These are phyloP conservation scores for Moesziomyces antarcticus DNA, from an alignment of 1,284 basidiomycete genomes.

Conservation along the genomic window DNA sequence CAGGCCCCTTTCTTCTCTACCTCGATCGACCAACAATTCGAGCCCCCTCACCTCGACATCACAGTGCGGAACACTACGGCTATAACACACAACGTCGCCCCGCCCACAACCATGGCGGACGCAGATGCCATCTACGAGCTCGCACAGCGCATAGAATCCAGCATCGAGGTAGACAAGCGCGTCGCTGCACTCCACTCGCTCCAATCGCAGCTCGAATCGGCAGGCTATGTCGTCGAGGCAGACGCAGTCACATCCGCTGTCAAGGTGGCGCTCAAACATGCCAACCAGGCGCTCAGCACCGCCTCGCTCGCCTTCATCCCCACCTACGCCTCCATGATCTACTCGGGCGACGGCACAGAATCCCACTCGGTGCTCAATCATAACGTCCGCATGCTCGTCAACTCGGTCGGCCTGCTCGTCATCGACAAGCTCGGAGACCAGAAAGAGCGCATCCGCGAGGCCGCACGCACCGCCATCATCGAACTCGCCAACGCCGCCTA, in stretches of 20 bases:
- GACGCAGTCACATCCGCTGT: slow-evolving; percentile 69
- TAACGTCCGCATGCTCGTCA: slow-evolving; percentile 64
- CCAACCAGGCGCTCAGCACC: slow-evolving; percentile 78
- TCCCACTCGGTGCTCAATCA: slow-evolving; percentile 35
- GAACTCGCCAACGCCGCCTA: slow-evolving; percentile 79
- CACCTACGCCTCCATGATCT: slow-evolving; percentile 51
- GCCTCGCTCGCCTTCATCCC: slow-evolving; percentile 64
- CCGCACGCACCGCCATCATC: slow-evolving; percentile 79
- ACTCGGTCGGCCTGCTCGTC: slow-evolving; percentile 78
- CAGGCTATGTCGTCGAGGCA: slow-evolving; percentile 46
- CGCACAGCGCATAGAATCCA: slow-evolving; percentile 40
- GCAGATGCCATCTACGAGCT: slow-evolving; percentile 46
- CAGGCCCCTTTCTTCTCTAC: neutral
- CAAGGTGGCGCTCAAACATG: slow-evolving; percentile 79
- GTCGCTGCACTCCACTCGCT: slow-evolving; percentile 35
- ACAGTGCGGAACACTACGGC: too few species aligned
- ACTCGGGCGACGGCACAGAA: slow-evolving; percentile 26
- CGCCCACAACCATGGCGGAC: slow-evolving; percentile 27
- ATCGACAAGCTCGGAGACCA: slow-evolving; percentile 84
- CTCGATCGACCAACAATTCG: neutral
- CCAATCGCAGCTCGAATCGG: slow-evolving; percentile 35
- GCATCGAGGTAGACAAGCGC: slow-evolving; percentile 45
- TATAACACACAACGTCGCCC: too few species aligned
- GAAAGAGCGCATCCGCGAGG: slow-evolving; percentile 77
- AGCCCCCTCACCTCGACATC: too few species aligned